Base-by-base conservation (phyloP, 2,329 filamentous ascomycete genomes). In the Colletotrichum theobromicola region DNA sequence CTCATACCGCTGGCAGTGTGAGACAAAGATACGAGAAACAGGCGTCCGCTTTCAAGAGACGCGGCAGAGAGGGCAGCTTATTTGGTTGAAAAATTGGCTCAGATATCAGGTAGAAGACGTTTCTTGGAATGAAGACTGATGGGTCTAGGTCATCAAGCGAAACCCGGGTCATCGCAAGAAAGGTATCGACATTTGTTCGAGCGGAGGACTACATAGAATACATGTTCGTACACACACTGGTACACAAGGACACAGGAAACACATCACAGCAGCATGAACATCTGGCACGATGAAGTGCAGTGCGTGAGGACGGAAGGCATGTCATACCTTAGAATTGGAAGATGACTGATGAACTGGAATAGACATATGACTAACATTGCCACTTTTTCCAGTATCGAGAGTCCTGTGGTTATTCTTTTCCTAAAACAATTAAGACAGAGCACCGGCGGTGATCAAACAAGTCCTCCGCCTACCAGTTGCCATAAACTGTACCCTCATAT, bases 61-160 rank as follows among this genome's bases (percentile, higher is more conserved):
- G n/a, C 21, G 42, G n/a, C 42, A 10, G 21, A 50, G 42, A 50
- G 42, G 42, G 42, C 42, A 50, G 42, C 42, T 21, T 50, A 21
- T 21, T 50, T 50, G 42, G 42, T 4, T 0, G 42, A 50, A 12
- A 10, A 21, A 13, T 50, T 21, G 42, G n/a, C 13, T 7, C 16
- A 18, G n/a, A 50, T 7, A 21, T 50, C n/a, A 50, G 1, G 1
- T 4, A 0, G 1, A 50, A 50, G n/a, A 4, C 1, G 7, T 50
- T 10, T n/a, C 10, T 50, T 50, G 42, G 1, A 13, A 21, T n/a
- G n/a, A n/a, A n/a, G n/a, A n/a, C n/a, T n/a, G n/a, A n/a, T n/a
- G n/a, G n/a, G n/a, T n/a, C n/a, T n/a, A n/a, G n/a, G n/a, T n/a
- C n/a, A n/a, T n/a, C n/a, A n/a, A n/a, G n/a, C n/a, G n/a, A n/a